Conservation (phyloP, 768 basidiomycete genomes). For the Grammothele lineata region DNA sequence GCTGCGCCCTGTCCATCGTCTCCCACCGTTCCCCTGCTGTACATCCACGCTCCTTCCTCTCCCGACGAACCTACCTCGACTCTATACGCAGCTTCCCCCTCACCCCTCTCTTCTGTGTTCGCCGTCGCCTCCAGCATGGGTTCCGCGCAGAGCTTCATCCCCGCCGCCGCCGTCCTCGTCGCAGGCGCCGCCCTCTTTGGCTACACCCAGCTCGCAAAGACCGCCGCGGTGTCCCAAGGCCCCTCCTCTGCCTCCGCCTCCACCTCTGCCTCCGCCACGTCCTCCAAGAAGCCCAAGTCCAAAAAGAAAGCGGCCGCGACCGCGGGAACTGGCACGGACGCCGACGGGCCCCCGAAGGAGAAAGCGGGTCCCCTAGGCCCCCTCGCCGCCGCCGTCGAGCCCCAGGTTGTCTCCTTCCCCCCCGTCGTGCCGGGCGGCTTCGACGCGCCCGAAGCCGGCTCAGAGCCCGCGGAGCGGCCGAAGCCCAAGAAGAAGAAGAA, state of each 20-base stretch:
- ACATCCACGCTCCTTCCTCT: not conserved
- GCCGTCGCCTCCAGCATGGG: conserved; percentile 15
- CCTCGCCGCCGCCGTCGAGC: conserved; percentile 13
- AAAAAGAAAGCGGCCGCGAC: conserved; percentile 16
- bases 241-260: conserved; percentile 1
- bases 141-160: conserved; percentile 19
- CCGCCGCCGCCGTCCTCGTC: conserved; percentile 12
- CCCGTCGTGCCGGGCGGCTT: conserved; percentile 45
- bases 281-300: conserved; percentile 18
- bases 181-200: conserved; percentile 19
- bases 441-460: conserved; percentile 22
- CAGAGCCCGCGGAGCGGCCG: conserved; percentile 21
- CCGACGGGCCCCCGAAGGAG: conserved; percentile 2
- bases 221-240: conserved; percentile 8
- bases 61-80: too few relatives aligned
- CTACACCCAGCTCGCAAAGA: conserved; percentile 20
- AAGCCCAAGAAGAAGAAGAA: conserved; percentile 47
- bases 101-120: too few relatives aligned
- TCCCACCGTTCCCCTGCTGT: not conserved
- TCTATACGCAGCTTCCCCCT: too few relatives aligned
- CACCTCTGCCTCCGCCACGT: conserved; percentile 3
- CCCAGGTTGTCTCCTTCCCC: conserved; percentile 33
- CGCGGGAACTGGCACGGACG: not conserved
- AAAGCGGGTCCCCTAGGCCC: too few relatives aligned
- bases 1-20: not conserved